phyloP scores from a whole-genome alignment of 75 land plant species.

The Pinus tabuliformis region DNA sequence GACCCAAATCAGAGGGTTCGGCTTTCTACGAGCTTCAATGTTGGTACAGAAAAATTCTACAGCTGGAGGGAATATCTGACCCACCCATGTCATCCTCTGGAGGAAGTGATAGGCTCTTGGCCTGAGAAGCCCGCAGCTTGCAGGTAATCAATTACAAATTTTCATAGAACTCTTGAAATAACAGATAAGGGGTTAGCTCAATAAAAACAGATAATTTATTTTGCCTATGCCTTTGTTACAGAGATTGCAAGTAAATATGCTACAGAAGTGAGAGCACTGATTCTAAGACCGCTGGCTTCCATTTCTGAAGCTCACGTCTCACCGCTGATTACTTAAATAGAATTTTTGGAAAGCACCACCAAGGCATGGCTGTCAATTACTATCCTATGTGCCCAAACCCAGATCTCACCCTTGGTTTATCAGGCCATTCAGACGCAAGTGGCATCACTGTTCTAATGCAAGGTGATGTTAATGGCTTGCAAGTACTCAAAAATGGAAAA shows the following conservation, averaged over 20 bases:
- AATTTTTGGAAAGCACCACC: constrained; percentile 20
- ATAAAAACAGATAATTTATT: too few relatives aligned
- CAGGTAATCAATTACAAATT: not conserved
- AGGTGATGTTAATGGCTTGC: constrained; percentile 27
- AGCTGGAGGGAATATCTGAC: not conserved
- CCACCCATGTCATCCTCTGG: too few relatives aligned
- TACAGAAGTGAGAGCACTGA: constrained; percentile 1
- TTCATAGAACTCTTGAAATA: too few relatives aligned
- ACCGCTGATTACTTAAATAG: constrained; percentile 14
- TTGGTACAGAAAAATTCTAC: not conserved
- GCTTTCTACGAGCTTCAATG: not conserved
- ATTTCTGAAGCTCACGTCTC: constrained; percentile 57
- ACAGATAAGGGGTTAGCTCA: too few relatives aligned
- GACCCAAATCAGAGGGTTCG: not conserved
- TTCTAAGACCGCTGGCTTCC: constrained; percentile 25
- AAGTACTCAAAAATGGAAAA: constrained; percentile 7
- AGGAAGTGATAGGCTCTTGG: not conserved
- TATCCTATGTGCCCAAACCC: constrained; percentile 39
- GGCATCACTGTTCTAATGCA: constrained; percentile 25
- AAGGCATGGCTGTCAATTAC: constrained; percentile 12
- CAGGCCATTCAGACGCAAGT: constrained; percentile 17
- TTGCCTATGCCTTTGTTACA: too few relatives aligned
- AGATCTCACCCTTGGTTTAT: constrained; percentile 16
- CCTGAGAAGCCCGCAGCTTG: not conserved
- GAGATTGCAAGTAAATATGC: too few relatives aligned